Evolutionary conservation across 1,284 basidiomycete genomes (phyloP).

Genomic region (Porphyrellus sp.): DNA sequence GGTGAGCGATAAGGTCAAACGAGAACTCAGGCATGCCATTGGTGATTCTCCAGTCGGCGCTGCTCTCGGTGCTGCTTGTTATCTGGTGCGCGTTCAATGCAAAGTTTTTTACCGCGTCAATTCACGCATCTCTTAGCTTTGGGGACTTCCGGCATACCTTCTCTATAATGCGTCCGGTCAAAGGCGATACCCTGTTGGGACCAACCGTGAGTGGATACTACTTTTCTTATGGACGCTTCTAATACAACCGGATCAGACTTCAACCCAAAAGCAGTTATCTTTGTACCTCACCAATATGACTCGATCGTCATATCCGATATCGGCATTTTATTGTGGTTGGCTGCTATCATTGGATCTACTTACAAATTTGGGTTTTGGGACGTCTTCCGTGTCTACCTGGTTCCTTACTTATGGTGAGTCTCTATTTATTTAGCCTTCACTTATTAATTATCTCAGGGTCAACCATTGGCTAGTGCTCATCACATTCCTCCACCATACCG

Average conservation of each 20-base stretch:
- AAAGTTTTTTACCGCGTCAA: background rate
- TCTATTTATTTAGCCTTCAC: background rate
- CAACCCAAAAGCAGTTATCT: conserved; percentile 78
- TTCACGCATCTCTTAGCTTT: conserved; percentile 44
- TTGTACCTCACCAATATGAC: conserved; percentile 74
- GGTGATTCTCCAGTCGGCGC: conserved; percentile 93
- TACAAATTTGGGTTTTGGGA: conserved; percentile 69
- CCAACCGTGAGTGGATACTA: conserved; percentile 68
- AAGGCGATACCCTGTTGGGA: conserved; percentile 73
- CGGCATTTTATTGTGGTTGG: conserved; percentile 76
- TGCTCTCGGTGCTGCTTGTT: conserved; percentile 60
- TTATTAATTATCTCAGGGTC: conserved; percentile 41
- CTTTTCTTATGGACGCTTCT: background rate
- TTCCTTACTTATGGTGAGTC: conserved; percentile 84
- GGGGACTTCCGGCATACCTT: conserved; percentile 89
- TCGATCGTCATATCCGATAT: conserved; percentile 86
- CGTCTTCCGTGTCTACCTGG: conserved; percentile 79
- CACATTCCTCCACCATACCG: conserved; percentile 97
- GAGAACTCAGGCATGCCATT: conserved; percentile 82
- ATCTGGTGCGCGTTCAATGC: conserved; percentile 52
- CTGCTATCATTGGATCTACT: conserved; percentile 55
- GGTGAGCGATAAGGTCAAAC: conserved; percentile 70
- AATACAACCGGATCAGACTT: conserved; percentile 60
- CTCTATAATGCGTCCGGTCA: conserved; percentile 88
- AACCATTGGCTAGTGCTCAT: conserved; percentile 92